Base-by-base conservation (phyloP, 306 rosid genomes). In the Abrus pulchellus region DNA sequence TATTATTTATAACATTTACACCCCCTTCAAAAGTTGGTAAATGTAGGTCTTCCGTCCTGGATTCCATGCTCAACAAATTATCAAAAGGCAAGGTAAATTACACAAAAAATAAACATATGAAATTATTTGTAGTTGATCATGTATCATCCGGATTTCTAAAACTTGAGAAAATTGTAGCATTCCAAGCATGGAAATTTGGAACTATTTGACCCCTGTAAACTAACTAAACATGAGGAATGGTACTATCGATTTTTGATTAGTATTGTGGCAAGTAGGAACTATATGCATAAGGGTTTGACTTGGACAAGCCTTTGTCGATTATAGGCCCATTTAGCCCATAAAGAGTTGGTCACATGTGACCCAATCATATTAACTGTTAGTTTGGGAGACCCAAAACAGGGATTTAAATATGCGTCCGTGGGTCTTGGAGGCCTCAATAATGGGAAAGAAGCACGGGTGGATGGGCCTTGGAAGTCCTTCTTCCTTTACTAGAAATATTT, bases 381-480 rank as follows among this genome's bases (percentile, higher is more conserved):
- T 20, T 20, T 20, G 20, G 20, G 20, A 20, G 20, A 20, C 20
- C 20, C 20, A 20, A 20, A 20, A 20, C 20, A 20, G 20, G 20
- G 20, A 20, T 20, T 0, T 20, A 20, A 20, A 20, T 20, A 20
- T 20, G 20, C 20, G 20, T 20, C 20, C 45, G 13, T 40, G 49
- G 28, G 72, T 4, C 52, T 64, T 1, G 4, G 33, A 14, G 47
- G 2, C 32, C 45, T 1, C 27, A 9, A 41, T 47, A 57, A 59
- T 56, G 65, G 43, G 29, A 6, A 5, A 38, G 5, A 36, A 57
- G 10, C 10, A 34, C 28, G 29, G 45, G 30, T 34, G 43, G 64
- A 64, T 54, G 30, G 66, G 40, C 66, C 67, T 77, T 28, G 33
- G 4, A 52, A 6, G 65, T 52, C 55, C 50, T 77, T 45, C 38